phyloP scores from a whole-genome alignment of 345 rosid genomes.

The Eucalyptus paniculata region DNA sequence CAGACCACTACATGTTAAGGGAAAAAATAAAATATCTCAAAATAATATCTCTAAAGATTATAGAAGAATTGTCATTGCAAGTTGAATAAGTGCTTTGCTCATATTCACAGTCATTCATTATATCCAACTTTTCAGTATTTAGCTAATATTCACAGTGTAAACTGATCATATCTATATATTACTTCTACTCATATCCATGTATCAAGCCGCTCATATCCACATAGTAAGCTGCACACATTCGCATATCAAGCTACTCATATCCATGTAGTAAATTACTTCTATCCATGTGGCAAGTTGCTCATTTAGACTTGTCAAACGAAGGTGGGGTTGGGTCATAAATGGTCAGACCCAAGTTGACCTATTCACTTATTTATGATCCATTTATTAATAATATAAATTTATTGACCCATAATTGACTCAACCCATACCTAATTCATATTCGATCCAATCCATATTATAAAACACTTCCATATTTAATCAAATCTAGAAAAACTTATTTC shows the following conservation, averaged over 20 bases:
- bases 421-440: accelerated
- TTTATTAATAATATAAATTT: too few relatives aligned
- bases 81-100: neutral
- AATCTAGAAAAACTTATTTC: too few relatives aligned
- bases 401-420: too few relatives aligned
- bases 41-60: too few relatives aligned
- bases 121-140: neutral
- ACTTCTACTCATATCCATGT: neutral
- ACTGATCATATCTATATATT: neutral
- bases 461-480: too few relatives aligned
- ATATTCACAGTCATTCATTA: neutral
- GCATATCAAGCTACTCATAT: neutral
- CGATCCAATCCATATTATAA: too few relatives aligned
- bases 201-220: neutral
- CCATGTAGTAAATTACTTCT: neutral
- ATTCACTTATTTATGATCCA: too few relatives aligned
- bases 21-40: neutral
- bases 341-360: too few relatives aligned
- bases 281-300: neutral
- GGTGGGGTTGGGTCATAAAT: too few relatives aligned
- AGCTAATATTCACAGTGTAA: neutral
- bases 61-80: neutral
- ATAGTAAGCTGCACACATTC: neutral
- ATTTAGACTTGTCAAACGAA: too few relatives aligned
- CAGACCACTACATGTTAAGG: neutral